Evolutionary conservation across 2,329 filamentous ascomycete genomes (phyloP).

Genomic region (Davidsoniella virescens): DNA sequence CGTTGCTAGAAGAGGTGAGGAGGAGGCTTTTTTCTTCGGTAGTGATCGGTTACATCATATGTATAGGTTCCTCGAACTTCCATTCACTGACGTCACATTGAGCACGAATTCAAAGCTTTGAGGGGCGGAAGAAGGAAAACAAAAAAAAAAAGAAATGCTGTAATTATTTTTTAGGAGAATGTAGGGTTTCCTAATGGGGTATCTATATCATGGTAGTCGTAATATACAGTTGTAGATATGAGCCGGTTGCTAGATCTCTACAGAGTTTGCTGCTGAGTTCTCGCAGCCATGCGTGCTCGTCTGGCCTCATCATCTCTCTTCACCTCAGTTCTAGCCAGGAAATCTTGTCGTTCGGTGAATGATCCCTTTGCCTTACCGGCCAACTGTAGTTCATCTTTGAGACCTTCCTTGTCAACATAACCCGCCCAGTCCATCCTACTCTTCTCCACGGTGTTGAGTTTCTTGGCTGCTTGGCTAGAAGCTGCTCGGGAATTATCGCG

Average conservation of each 20-base stretch:
- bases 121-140: neutral
- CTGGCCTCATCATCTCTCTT: slow-evolving; percentile 45
- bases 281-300: slow-evolving; percentile 30
- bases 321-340: slow-evolving; percentile 47
- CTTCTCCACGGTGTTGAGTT: slow-evolving; percentile 56
- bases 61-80: slow-evolving; percentile 48
- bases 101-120: slow-evolving; percentile 16
- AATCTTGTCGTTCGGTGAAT: slow-evolving; percentile 45
- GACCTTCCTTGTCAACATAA: slow-evolving; percentile 54
- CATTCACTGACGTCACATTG: slow-evolving; percentile 37
- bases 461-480: slow-evolving; percentile 25
- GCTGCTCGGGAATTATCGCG: slow-evolving; percentile 31
- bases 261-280: slow-evolving; percentile 8
- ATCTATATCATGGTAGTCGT: slow-evolving; percentile 1
- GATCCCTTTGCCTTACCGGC: slow-evolving; percentile 49
- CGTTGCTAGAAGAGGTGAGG: slow-evolving; percentile 34
- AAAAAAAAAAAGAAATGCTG: neutral
- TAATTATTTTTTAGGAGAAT: neutral
- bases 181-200: neutral
- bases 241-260: neutral
- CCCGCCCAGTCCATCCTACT: slow-evolving; percentile 59
- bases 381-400: slow-evolving; percentile 50
- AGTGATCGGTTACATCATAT: slow-evolving; percentile 60
- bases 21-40: slow-evolving; percentile 55
- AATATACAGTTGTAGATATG: neutral